phyloP scores from a whole-genome alignment of 2,329 filamentous ascomycete species.

The Epichloe sylvatica region DNA sequence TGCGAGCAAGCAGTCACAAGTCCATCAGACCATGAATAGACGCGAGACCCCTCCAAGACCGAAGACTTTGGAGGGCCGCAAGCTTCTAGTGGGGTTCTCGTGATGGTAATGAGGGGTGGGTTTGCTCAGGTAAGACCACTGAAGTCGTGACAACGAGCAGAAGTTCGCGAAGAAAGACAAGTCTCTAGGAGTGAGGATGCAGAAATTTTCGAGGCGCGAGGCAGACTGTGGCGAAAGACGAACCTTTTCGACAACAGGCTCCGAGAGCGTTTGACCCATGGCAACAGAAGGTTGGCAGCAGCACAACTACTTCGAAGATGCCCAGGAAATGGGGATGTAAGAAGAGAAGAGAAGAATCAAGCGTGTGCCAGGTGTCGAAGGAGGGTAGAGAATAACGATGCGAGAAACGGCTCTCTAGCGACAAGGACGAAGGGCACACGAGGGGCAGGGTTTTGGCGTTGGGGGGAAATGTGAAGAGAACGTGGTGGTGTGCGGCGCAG shows the following conservation, averaged over 20 bases:
- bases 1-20: too few species aligned
- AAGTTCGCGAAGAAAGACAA: not conserved
- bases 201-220: not conserved
- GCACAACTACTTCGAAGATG: slow-evolving; percentile 14
- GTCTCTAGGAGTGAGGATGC: not conserved
- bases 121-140: not conserved
- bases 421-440: slow-evolving; percentile 3
- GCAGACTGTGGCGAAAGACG: slow-evolving; percentile 8
- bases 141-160: not conserved
- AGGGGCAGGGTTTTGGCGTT: slow-evolving; percentile 2
- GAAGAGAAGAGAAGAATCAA: slow-evolving; percentile 3
- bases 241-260: slow-evolving; percentile 98
- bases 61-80: not conserved
- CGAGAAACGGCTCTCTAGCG: slow-evolving; percentile 2
- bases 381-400: slow-evolving; percentile 1
- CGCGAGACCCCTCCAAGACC: slow-evolving; percentile 1
- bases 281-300: slow-evolving; percentile 16
- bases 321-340: slow-evolving; percentile 7
- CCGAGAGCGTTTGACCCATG: slow-evolving; percentile 99
- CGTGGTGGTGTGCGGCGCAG: not conserved
- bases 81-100: slow-evolving; percentile 2
- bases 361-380: slow-evolving; percentile 1
- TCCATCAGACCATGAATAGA: not conserved
- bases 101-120: not conserved
- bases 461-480: slow-evolving; percentile 1